Evolutionary conservation across 345 rosid species (phyloP).

Genomic region (Brassica nigra): DNA sequence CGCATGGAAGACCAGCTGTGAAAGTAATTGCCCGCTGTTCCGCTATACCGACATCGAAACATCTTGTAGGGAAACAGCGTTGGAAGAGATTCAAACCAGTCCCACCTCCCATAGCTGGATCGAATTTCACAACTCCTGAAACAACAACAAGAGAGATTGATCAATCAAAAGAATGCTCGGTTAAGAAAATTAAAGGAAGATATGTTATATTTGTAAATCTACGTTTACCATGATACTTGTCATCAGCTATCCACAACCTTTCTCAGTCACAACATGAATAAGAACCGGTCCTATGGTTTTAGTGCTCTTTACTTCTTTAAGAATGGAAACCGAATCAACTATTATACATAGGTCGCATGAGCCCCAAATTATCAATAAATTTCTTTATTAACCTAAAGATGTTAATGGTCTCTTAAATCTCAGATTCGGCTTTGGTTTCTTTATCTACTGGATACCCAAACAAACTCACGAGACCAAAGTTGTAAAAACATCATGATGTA

Average conservation of each 20-base stretch:
- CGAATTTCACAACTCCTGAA: constrained; percentile 89
- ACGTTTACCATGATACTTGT: constrained; percentile 78
- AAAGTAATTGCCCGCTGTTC: constrained; percentile 99
- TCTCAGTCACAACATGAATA: constrained; percentile 98
- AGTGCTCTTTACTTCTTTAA: constrained; percentile 87
- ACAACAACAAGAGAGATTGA: constrained; percentile 28
- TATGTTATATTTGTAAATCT: background rate
- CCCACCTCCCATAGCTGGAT: constrained; percentile 99
- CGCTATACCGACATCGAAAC: constrained; percentile 96
- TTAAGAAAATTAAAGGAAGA: too few species aligned
- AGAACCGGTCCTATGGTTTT: constrained; percentile 88
- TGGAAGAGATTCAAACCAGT: constrained; percentile 86
- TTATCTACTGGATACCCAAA: too few species aligned
- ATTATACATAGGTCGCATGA: constrained; percentile 17
- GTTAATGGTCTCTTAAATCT: too few species aligned
- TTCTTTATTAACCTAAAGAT: too few species aligned
- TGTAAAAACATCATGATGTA: too few species aligned
- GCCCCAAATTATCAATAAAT: too few species aligned
- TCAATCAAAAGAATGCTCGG: background rate
- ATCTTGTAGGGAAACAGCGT: constrained; percentile 78
- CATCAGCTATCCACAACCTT: constrained; percentile 97
- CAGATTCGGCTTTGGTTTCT: too few species aligned
- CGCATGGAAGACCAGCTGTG: constrained; percentile 97
- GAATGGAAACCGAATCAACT: constrained; percentile 80
- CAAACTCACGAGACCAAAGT: too few species aligned